Evolutionary conservation across 2,329 filamentous ascomycete species (phyloP).

Genomic region (Colletotrichum magnum): DNA sequence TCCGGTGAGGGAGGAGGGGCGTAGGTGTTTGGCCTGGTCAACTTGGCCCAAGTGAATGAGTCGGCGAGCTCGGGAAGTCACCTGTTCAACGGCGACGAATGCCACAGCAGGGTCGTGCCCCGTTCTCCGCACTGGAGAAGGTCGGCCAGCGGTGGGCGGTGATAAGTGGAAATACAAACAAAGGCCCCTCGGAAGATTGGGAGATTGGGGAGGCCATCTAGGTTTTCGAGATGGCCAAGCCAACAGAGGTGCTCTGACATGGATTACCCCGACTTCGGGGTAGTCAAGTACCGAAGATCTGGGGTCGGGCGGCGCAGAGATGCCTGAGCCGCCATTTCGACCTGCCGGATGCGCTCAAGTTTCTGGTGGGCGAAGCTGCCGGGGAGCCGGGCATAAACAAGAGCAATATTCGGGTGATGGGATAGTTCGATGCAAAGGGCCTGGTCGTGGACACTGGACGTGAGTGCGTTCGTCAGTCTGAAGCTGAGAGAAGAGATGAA

Average conservation of each 20-base stretch:
- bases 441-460: neutral
- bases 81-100: slow-evolving; percentile 13
- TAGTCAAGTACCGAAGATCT: slow-evolving; percentile 16
- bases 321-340: slow-evolving; percentile 7
- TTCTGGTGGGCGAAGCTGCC: neutral
- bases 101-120: slow-evolving; percentile 19
- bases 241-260: slow-evolving; percentile 12
- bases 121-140: slow-evolving; percentile 23
- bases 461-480: neutral
- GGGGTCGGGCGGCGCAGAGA: neutral
- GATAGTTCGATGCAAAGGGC: neutral
- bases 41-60: slow-evolving; percentile 1
- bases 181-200: slow-evolving; percentile 15
- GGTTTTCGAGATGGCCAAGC: slow-evolving; percentile 23
- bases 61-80: neutral
- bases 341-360: slow-evolving; percentile 5
- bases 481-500: no score
- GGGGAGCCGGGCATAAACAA: slow-evolving; percentile 2
- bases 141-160: slow-evolving; percentile 13
- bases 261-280: slow-evolving; percentile 24
- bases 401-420: neutral
- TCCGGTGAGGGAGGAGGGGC: neutral
- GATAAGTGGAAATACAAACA: slow-evolving; percentile 31
- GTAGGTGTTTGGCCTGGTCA: no score
- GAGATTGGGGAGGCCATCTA: slow-evolving; percentile 22